These are phyloP conservation scores for Kurtzmaniella fragi DNA, from an alignment of 805 yeast genomes.

Conservation along the genomic window DNA sequence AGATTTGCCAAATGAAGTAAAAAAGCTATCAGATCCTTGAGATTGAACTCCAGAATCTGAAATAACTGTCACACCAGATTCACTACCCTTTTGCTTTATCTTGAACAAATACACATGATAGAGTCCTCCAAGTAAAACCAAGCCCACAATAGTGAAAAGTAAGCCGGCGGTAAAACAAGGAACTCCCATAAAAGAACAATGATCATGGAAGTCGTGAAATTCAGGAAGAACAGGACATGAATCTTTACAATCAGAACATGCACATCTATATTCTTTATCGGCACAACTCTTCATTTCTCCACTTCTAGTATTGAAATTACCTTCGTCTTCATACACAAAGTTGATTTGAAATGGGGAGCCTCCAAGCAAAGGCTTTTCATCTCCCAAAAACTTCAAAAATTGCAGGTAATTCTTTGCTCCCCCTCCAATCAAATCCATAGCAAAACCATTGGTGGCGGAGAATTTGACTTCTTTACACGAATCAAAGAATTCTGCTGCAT, in stretches of 20 bases:
- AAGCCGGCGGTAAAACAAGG: slow-evolving; percentile 74
- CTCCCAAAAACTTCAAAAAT: slow-evolving; percentile 87
- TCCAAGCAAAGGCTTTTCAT: slow-evolving; percentile 87
- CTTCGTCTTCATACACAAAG: slow-evolving; percentile 44
- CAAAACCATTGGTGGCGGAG: slow-evolving; percentile 91
- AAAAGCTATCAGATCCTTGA: too few species aligned
- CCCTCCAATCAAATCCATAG: slow-evolving; percentile 98
- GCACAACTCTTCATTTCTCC: slow-evolving; percentile 49
- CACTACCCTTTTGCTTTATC: too few species aligned
- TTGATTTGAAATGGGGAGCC: slow-evolving; percentile 96
- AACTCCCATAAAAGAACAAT: slow-evolving; percentile 54
- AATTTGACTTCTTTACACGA: slow-evolving; percentile 89
- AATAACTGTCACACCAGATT: too few species aligned
- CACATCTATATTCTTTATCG: slow-evolving; percentile 65
- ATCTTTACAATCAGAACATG: slow-evolving; percentile 84
- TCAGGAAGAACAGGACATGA: slow-evolving; percentile 70
- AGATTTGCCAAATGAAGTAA: too few species aligned
- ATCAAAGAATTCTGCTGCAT: slow-evolving; percentile 66
- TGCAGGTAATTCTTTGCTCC: slow-evolving; percentile 74
- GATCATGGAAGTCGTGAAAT: slow-evolving; percentile 26
- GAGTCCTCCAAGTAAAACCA: slow-evolving; percentile 39
- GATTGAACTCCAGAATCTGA: too few species aligned
- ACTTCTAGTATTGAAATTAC: slow-evolving; percentile 16
- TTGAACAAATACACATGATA: slow-evolving; percentile 21
- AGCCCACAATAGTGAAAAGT: slow-evolving; percentile 41